Conservation (phyloP, 805 yeast species). For the Hanseniaspora thailandica region DNA sequence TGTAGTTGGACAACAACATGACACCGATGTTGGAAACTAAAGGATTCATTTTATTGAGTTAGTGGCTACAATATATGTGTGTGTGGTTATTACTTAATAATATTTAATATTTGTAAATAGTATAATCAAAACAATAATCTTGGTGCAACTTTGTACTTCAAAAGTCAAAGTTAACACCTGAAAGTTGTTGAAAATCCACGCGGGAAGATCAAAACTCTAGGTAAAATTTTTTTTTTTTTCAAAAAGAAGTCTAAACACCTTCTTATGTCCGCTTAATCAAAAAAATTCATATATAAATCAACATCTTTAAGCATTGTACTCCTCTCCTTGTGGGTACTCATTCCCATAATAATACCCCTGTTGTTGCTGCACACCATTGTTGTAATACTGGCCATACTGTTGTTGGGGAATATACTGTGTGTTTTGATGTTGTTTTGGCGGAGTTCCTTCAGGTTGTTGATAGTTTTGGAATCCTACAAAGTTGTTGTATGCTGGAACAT, state of each 20-base stretch:
- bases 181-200: no score
- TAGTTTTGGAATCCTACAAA: not conserved
- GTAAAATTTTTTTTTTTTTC: no score
- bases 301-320: not conserved
- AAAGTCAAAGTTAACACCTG: no score
- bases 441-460: not conserved
- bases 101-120: no score
- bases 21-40: slow-evolving; percentile 73
- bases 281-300: not conserved
- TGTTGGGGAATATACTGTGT: not conserved
- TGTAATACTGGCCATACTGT: not conserved
- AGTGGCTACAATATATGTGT: not conserved
- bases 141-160: no score
- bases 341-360: not conserved
- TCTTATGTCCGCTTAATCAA: not conserved
- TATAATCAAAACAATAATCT: no score
- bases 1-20: slow-evolving; percentile 95
- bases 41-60: slow-evolving; percentile 49
- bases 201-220: no score
- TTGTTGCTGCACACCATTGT: no score
- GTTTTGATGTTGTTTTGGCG: not conserved
- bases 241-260: no score
- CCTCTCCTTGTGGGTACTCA: not conserved
- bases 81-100: not conserved
- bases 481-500: not conserved